Base-by-base conservation (phyloP, 225 moss, liverwort and hornwort species). In the Sphagnum contortum region DNA sequence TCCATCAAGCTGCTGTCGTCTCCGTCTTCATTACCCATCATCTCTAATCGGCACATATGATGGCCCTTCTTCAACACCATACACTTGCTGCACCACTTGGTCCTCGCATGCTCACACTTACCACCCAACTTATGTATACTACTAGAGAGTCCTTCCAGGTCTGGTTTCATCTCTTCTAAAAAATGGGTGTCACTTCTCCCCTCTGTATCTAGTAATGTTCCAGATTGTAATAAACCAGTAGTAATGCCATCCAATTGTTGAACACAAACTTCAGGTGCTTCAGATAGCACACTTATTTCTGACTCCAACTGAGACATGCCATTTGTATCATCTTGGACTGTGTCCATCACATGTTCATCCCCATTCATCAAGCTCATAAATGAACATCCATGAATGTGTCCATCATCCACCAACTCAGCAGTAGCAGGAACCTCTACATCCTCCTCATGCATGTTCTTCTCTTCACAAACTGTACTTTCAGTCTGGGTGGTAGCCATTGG, bases 141-240 rank as follows among this genome's bases (percentile, higher is more conserved):
- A 50, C 70, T 70, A 50, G 70, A 77, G 59, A 68, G 58, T 44
- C 78, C 79, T 62, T 78, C 75, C 68, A 64, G 81, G 57, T 74
- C 79, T 13, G 75, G 66, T 64, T 66, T 68, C 47, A 77, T 64
- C 50, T 81, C 79, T 50, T 72, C 64, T 44, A 82, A 75, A 47
- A 71, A 68, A 68, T 73, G 86, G 46, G 85, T 79, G 61, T 78
- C 80, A 51, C 76, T 88, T 45, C 77, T 66, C 48, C 74, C 82
- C 57, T 77, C 82, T 4, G 61, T 71, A 73, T 80, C 82, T 59
- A 70, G 29, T 29, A 29, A 29, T 29, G 29, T 58, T 50, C 70
- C 29, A 49, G 65, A 64, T 60, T 57, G 65, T 45, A 72, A 57
- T 47, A 80, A 69, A 68, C 82, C 73, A 47, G 68, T 70, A 58